Conservation (phyloP, 192 early-diverging fungal genomes). For the Linnemannia schmuckeri region DNA sequence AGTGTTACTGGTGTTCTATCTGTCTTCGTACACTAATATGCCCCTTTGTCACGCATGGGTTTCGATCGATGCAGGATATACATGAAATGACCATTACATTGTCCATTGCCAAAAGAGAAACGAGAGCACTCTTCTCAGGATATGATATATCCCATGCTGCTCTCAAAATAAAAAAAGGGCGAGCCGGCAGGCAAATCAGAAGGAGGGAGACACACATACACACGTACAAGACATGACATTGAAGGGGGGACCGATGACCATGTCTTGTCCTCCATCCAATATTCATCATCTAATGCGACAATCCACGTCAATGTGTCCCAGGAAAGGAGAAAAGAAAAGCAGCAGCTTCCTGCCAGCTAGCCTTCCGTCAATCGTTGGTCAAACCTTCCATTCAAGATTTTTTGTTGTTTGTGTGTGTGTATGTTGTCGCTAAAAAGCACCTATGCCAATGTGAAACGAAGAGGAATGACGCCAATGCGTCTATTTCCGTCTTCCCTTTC, state of each 20-base stretch:
- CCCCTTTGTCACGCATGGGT: conserved; percentile 10
- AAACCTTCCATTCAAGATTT: background rate
- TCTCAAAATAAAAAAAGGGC: conserved; percentile 1
- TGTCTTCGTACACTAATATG: background rate
- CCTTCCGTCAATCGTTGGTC: background rate
- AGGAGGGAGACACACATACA: background rate
- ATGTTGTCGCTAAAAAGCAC: background rate
- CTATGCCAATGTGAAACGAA: background rate
- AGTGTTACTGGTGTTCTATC: no score
- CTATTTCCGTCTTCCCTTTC: background rate
- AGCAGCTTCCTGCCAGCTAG: no score
- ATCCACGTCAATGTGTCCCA: no score
- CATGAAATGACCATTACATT: background rate
- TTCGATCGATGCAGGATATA: background rate
- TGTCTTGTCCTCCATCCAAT: no score
- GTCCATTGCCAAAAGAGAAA: no score
- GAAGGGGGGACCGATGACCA: background rate
- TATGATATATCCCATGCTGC: background rate
- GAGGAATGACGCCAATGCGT: background rate
- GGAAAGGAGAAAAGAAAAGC: no score
- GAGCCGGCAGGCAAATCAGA: background rate
- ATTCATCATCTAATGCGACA: no score
- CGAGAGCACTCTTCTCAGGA: background rate
- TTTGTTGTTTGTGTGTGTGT: background rate
- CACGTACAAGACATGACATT: background rate